These are phyloP conservation scores for Fusarium burgessii DNA, from an alignment of 2,329 filamentous ascomycete species.

Conservation along the genomic window DNA sequence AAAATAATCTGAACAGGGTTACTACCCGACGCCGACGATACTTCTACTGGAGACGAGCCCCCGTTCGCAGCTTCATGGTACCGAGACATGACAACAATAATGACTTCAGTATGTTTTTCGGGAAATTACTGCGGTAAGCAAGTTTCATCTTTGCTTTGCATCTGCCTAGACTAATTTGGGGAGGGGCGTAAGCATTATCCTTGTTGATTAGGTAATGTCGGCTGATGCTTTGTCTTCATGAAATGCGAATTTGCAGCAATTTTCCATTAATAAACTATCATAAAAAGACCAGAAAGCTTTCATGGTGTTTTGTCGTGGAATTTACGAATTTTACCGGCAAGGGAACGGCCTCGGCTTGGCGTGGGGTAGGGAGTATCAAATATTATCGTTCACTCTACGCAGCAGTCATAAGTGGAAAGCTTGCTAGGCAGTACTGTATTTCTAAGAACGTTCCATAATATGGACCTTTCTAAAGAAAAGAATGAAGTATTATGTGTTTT, in stretches of 20 bases:
- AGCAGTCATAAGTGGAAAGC: no score
- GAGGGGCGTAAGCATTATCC: slow-evolving; percentile 12
- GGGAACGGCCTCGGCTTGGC: no score
- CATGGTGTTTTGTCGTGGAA: not conserved
- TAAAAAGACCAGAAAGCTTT: not conserved
- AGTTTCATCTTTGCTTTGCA: not conserved
- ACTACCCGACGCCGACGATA: not conserved
- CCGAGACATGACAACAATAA: slow-evolving; percentile 10
- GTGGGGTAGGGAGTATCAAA: no score
- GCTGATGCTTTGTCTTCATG: not conserved
- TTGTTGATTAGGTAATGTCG: slow-evolving; percentile 25
- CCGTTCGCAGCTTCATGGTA: not conserved
- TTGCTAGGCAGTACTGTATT: no score
- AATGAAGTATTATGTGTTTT: not conserved
- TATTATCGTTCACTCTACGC: no score
- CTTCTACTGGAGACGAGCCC: not conserved
- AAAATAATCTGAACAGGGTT: slow-evolving; percentile 30
- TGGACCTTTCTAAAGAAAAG: not conserved
- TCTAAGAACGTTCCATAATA: not conserved
- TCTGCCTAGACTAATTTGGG: not conserved
- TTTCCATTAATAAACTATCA: not conserved
- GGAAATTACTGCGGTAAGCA: not conserved
- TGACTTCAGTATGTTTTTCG: not conserved
- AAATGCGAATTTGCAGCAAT: not conserved
- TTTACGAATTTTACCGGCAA: not conserved